Base-by-base conservation (phyloP, 176 grass and related monocot species). In the Oryza australiensis region DNA sequence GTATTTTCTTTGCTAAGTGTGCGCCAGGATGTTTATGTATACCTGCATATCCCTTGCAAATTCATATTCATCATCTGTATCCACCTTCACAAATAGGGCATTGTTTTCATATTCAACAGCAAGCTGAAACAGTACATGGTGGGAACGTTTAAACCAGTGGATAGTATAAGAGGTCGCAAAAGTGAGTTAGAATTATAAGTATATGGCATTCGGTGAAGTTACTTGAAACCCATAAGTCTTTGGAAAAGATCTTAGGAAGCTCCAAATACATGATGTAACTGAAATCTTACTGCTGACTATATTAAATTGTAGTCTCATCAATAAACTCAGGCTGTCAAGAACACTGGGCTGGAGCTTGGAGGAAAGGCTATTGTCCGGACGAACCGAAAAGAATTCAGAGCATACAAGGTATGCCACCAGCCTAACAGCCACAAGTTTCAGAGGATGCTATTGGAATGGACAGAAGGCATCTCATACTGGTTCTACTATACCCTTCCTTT, bases 31-130 rank as follows among this genome's bases (percentile, higher is more conserved):
- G 26, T 64, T 9, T 66, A n/a, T 64, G 12, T 66, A n/a, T 87
- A 94, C 95, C 96, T 95, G 93, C 96, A 99, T 99, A 77, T 99
- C 96, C 81, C 82, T 91, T 77, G 91, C 84, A 87, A 97, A 91
- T 41, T 97, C 91, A 79, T 88, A 93, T 79, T 97, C 91, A 41
- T 93, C 91, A 68, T 93, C 89, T 8, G 86, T 93, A 41, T 97
- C 88, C 59, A 91, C 91, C 82, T 97, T 99, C 28, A 99, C 90
- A 81, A 99, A 91, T 41, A 90, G 51, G 26, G 82, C 89, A 15
- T 79, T 93, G 70, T 83, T 80, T 64, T 89, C 92, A 12, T 95
- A 95, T 63, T 99, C 96, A 38, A 99, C 90, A 0, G 88, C 92
- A 75, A 99, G 90, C 92, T 94, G 72, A 75, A 75, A 78, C 22